Evolutionary conservation across 257 asterid genomes (phyloP).

Genomic region (Paulownia fortunei): DNA sequence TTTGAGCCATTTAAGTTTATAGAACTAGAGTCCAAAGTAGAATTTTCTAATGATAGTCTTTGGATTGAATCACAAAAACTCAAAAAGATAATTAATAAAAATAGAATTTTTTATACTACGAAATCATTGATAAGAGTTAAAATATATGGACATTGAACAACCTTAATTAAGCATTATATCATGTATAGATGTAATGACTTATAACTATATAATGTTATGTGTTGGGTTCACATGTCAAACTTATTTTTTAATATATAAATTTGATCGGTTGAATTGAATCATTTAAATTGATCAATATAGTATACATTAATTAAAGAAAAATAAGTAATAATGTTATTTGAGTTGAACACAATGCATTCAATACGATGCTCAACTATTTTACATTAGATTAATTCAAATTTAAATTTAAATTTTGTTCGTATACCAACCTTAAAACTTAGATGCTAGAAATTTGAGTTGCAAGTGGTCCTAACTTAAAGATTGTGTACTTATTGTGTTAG

Average conservation of each 20-base stretch:
- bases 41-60: too few species aligned
- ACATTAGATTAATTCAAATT: not conserved
- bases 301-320: too few species aligned
- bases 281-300: too few species aligned
- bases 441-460: not conserved
- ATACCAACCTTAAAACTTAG: not conserved
- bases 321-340: too few species aligned
- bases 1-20: too few species aligned
- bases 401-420: not conserved
- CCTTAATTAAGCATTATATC: too few species aligned
- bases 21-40: too few species aligned
- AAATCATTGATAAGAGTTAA: not conserved
- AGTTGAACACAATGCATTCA: not conserved
- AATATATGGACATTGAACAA: not conserved
- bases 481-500: not conserved
- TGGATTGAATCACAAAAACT: not conserved
- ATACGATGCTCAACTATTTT: not conserved
- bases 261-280: too few species aligned
- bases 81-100: not conserved
- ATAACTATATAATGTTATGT: not conserved
- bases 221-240: too few species aligned
- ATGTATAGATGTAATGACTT: too few species aligned
- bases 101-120: too few species aligned
- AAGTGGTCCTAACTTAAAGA: not conserved
- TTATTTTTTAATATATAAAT: too few species aligned